Percentiles rank a stretch among this genome's conserved stretches.
phyloP scores from a whole-genome alignment of 2,329 filamentous ascomycete species.

The Sporothrix pseudoabietina region DNA sequence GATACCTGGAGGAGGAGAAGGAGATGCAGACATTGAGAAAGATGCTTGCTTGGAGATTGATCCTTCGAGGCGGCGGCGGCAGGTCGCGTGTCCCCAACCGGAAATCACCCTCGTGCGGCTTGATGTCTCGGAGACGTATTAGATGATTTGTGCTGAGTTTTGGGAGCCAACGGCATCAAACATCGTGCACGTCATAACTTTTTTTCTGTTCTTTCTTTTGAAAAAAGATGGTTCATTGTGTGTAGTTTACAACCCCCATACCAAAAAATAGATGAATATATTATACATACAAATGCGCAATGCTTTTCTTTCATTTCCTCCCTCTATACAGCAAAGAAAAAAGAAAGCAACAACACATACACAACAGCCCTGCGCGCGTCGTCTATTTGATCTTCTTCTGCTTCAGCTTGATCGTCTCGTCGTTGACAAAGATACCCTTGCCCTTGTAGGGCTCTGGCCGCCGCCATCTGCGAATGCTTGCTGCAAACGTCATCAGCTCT shows the following conservation, averaged over 20 bases:
- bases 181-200: not conserved
- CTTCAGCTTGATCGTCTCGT: slow-evolving; percentile 97
- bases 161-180: not conserved
- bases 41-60: not conserved
- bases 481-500: slow-evolving; percentile 87
- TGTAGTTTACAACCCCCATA: slow-evolving; percentile 32
- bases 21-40: not conserved
- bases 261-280: slow-evolving; percentile 28
- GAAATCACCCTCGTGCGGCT: not conserved
- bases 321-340: not conserved
- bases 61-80: not conserved
- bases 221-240: slow-evolving; percentile 6
- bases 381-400: slow-evolving; percentile 90
- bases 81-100: not conserved
- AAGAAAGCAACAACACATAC: not conserved
- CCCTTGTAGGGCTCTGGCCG: slow-evolving; percentile 97
- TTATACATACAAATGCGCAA: slow-evolving; percentile 13
- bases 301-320: not conserved
- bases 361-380: not conserved
- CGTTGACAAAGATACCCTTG: slow-evolving; percentile 97
- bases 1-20: not conserved
- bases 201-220: not conserved
- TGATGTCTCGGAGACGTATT: not conserved
- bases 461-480: slow-evolving; percentile 84
- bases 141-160: not conserved